A percentile compares a stretch with the other conserved stretches of the same genome.
Evolutionary conservation across 2,329 filamentous ascomycete genomes (phyloP).

Genomic region (Microdochium bolleyi): DNA sequence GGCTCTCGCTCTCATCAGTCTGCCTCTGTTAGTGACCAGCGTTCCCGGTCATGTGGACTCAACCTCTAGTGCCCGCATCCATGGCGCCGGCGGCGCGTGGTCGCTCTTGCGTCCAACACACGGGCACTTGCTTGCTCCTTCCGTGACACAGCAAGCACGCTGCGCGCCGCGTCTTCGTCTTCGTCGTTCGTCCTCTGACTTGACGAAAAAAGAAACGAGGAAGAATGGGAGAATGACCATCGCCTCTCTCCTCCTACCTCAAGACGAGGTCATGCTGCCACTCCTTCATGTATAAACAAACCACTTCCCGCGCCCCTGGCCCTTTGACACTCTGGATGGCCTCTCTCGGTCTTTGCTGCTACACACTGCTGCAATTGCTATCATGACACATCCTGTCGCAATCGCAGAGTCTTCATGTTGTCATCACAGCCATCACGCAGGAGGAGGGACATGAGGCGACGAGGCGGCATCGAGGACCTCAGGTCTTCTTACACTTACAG

Average conservation of each 20-base stretch:
- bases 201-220: background rate
- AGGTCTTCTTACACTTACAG: background rate
- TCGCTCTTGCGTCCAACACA: background rate
- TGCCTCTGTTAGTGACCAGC: background rate
- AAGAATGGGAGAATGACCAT: background rate
- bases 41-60: background rate
- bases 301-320: no score
- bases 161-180: background rate
- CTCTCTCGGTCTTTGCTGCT: no score
- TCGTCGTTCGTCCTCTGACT: background rate
- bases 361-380: background rate
- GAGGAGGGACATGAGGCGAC: background rate
- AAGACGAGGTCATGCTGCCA: background rate
- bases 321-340: no score
- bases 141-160: background rate
- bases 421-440: background rate
- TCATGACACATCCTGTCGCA: background rate
- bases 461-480: background rate
- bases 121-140: background rate
- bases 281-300: no score
- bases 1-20: background rate
- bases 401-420: background rate
- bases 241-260: background rate
- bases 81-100: background rate
- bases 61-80: background rate